Evolutionary conservation across 768 basidiomycete species (phyloP).

Genomic region (Cubamyces lactineus): DNA sequence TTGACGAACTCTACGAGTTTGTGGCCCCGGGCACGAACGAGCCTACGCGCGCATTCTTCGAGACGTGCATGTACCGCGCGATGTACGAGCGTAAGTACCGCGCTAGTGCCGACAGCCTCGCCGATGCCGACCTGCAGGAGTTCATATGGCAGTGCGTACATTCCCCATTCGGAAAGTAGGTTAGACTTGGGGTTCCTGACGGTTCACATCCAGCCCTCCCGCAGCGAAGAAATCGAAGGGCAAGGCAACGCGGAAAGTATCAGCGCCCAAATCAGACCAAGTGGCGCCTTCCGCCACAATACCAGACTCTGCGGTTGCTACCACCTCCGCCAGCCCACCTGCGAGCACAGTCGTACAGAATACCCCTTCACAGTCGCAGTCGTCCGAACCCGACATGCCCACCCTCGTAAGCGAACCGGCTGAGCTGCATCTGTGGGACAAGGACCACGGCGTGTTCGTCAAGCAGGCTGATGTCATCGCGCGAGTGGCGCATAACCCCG

Average conservation of each 20-base stretch:
- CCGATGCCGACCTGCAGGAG: slow-evolving; percentile 70
- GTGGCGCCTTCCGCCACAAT: slow-evolving; percentile 19
- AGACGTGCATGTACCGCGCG: slow-evolving; percentile 92
- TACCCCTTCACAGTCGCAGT: slow-evolving; percentile 17
- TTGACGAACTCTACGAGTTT: slow-evolving; percentile 94
- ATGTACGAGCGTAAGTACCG: slow-evolving; percentile 96
- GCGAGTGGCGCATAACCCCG: slow-evolving; percentile 49
- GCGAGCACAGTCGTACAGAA: slow-evolving; percentile 12
- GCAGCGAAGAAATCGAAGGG: slow-evolving; percentile 31
- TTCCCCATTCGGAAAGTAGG: not conserved
- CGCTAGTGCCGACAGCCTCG: slow-evolving; percentile 65
- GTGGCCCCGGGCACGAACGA: slow-evolving; percentile 73
- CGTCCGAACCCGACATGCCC: slow-evolving; percentile 24
- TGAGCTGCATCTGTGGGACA: slow-evolving; percentile 66
- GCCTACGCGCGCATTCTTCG: slow-evolving; percentile 86
- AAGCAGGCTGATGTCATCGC: slow-evolving; percentile 58
- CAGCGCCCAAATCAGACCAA: slow-evolving; percentile 19
- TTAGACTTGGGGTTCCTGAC: slow-evolving; percentile 6
- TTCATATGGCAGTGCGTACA: slow-evolving; percentile 81
- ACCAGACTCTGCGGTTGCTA: slow-evolving; percentile 25
- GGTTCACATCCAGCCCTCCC: slow-evolving; percentile 13
- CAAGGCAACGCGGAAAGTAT: slow-evolving; percentile 22
- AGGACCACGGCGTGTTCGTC: slow-evolving; percentile 50
- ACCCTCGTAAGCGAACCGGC: slow-evolving; percentile 48
- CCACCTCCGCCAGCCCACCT: slow-evolving; percentile 7